Percentiles rank a stretch among this genome's conserved stretches.
Evolutionary conservation across 1,284 basidiomycete species (phyloP).

Genomic region (Ganoderma multipileum): DNA sequence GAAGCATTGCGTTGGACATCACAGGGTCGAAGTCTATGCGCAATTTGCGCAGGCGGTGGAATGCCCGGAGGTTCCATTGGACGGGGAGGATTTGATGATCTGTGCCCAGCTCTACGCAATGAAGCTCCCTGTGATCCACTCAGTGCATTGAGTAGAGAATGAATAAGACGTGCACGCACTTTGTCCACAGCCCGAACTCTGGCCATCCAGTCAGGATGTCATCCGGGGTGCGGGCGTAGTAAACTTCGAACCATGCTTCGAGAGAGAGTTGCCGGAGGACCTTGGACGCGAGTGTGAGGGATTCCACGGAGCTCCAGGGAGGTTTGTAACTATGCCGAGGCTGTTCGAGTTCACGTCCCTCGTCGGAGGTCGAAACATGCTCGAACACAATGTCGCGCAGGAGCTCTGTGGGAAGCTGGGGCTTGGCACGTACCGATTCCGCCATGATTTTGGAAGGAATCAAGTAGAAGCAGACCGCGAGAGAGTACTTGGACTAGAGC

Average conservation of each 20-base stretch:
- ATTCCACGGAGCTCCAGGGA: constrained; percentile 21
- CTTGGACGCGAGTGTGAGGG: constrained; percentile 23
- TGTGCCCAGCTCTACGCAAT: constrained; percentile 26
- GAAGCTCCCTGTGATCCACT: constrained; percentile 19
- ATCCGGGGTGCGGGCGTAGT: constrained; percentile 20
- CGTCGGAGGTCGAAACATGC: constrained; percentile 6
- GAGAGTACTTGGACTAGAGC: background rate
- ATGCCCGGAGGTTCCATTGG: constrained; percentile 25
- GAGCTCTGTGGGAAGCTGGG: constrained; percentile 24
- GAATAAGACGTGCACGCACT: constrained; percentile 11
- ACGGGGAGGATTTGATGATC: constrained; percentile 20
- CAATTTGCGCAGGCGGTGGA: constrained; percentile 28
- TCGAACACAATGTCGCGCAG: constrained; percentile 20
- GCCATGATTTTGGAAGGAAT: background rate
- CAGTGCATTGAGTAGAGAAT: background rate
- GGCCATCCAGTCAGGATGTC: constrained; percentile 28
- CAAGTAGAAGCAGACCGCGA: background rate
- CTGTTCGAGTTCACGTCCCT: constrained; percentile 2
- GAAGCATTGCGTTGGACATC: constrained; percentile 27
- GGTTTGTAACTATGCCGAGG: constrained; percentile 24
- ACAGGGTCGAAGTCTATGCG: constrained; percentile 29
- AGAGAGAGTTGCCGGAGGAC: constrained; percentile 23
- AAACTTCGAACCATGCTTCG: constrained; percentile 32
- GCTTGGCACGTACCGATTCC: background rate
- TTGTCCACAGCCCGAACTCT: constrained; percentile 26